phyloP scores from a whole-genome alignment of 768 basidiomycete genomes.

The Cyathus striatus region DNA sequence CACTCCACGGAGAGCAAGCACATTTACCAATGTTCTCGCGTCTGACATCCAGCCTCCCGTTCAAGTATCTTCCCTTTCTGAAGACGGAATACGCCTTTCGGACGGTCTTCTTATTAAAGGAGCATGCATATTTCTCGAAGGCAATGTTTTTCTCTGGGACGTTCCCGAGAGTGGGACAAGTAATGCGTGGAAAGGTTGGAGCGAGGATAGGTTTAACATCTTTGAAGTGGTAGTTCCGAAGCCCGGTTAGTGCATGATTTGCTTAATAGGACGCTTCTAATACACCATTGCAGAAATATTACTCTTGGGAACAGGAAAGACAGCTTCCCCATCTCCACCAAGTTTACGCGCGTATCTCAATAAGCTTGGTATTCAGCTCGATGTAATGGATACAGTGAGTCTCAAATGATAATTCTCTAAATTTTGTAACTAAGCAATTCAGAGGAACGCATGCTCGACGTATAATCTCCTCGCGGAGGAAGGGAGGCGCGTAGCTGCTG shows the following conservation, averaged over 20 bases:
- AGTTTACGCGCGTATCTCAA: constrained; percentile 62
- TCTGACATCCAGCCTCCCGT: constrained; percentile 65
- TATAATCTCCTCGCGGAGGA: constrained; percentile 94
- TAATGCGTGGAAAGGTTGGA: constrained; percentile 63
- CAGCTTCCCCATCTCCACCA: constrained; percentile 65
- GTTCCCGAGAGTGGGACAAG: no score
- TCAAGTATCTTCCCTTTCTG: constrained; percentile 62
- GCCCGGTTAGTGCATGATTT: constrained; percentile 59
- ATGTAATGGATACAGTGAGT: constrained; percentile 83
- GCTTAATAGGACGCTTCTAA: neutral
- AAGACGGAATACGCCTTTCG: constrained; percentile 60
- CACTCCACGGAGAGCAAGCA: constrained; percentile 16
- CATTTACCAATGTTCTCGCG: constrained; percentile 71
- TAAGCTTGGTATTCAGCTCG: constrained; percentile 78
- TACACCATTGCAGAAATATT: constrained; percentile 68
- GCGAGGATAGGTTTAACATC: constrained; percentile 65
- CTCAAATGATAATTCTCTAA: no score
- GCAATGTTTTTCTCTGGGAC: constrained; percentile 89
- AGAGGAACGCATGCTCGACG: constrained; percentile 93
- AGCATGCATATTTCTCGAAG: constrained; percentile 80
- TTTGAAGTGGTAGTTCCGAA: constrained; percentile 81
- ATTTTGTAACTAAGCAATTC: constrained; percentile 1
- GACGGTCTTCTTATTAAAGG: constrained; percentile 77
- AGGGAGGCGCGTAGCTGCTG: constrained; percentile 88
- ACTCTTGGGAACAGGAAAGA: constrained; percentile 81